Conservation (phyloP, 176 grass and related monocot species). For the Rhipidocladum racemiflorum region DNA sequence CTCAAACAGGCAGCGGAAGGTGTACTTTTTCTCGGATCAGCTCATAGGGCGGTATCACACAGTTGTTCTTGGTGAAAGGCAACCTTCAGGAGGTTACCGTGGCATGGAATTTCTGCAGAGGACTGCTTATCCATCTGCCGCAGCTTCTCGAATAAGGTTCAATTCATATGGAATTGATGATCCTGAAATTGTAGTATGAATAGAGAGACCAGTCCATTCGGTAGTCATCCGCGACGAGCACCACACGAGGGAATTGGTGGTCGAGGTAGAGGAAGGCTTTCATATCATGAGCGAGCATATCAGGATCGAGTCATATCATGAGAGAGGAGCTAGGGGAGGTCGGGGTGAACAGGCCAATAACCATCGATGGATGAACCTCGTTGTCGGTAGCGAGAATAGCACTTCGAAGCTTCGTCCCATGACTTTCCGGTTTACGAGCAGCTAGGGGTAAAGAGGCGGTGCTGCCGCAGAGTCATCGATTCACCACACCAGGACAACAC, state of each 20-base stretch:
- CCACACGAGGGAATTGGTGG: conserved; percentile 2
- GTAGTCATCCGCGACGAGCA: neutral
- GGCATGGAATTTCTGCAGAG: conserved; percentile 15
- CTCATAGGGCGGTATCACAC: conserved; percentile 7
- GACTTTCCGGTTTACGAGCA: conserved; percentile 11
- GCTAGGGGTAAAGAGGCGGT: conserved; percentile 33
- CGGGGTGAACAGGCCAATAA: conserved; percentile 23
- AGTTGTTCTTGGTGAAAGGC: conserved; percentile 23
- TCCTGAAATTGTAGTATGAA: conserved; percentile 6
- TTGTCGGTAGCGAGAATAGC: neutral
- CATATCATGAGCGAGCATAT: neutral
- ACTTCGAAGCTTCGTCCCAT: neutral
- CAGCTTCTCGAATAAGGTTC: neutral
- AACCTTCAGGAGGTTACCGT: conserved; percentile 35
- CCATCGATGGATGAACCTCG: conserved; percentile 7
- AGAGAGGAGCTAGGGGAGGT: conserved; percentile 3
- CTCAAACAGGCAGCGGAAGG: conserved; percentile 22
- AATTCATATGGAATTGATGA: conserved; percentile 25
- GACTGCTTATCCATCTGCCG: too few species aligned
- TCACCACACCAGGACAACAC: conserved; percentile 24
- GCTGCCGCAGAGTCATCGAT: conserved; percentile 40
- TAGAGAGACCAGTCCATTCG: conserved; percentile 13
- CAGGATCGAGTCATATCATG: neutral
- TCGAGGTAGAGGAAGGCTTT: conserved; percentile 16
- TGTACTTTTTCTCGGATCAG: conserved; percentile 35